Evolutionary conservation across 805 yeast genomes (phyloP).

Genomic region (Pichia pseudocactophila): DNA sequence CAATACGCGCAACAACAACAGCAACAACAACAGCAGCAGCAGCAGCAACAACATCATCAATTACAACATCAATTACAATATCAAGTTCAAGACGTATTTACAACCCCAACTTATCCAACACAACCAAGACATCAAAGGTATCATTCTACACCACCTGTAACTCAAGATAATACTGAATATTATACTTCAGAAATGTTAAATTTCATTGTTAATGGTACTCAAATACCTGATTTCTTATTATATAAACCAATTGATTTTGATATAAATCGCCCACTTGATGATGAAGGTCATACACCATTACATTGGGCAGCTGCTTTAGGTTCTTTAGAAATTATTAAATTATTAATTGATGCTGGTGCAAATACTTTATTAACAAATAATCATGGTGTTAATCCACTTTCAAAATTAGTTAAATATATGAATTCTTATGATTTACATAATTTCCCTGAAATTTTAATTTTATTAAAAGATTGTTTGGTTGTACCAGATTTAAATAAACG

Average conservation of each 20-base stretch:
- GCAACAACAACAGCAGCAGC: slow-evolving; percentile 11
- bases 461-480: slow-evolving; percentile 55
- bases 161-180: slow-evolving; percentile 15
- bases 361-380: slow-evolving; percentile 45
- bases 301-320: slow-evolving; percentile 88
- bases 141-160: neutral
- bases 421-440: slow-evolving; percentile 59
- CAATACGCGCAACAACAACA: slow-evolving; percentile 2
- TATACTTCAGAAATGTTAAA: slow-evolving; percentile 36
- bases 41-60: slow-evolving; percentile 13
- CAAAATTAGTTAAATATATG: slow-evolving; percentile 61
- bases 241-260: slow-evolving; percentile 57
- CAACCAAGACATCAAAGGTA: neutral
- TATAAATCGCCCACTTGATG: slow-evolving; percentile 61
- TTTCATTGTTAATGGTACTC: slow-evolving; percentile 44
- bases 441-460: slow-evolving; percentile 49
- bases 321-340: slow-evolving; percentile 47
- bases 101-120: neutral
- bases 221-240: slow-evolving; percentile 31
- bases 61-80: slow-evolving; percentile 5
- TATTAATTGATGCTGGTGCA: slow-evolving; percentile 49
- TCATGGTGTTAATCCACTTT: slow-evolving; percentile 60
- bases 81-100: neutral
- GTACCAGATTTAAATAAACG: slow-evolving; percentile 66
- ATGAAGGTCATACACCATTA: slow-evolving; percentile 71